Evolutionary conservation across 225 moss, liverwort and hornwort genomes (phyloP), one percentile per base, ranked within the genome.

Genomic region (Polytrichum commune): DNA sequence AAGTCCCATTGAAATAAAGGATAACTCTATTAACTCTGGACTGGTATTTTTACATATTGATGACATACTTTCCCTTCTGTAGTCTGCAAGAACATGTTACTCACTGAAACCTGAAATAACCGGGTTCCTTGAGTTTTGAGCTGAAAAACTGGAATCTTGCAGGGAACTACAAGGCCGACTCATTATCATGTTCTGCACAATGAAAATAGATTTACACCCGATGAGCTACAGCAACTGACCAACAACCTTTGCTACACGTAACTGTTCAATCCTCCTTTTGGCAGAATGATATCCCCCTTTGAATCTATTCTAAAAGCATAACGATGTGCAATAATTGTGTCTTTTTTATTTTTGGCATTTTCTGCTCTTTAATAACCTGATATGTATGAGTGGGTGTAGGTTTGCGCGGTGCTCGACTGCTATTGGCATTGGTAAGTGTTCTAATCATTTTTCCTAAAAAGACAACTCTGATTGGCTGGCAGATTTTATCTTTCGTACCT

Each of bases 101-200:
- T 38, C 38, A 38, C 46, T 38, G 13, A 13, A 38, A 38, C 38
- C 38, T 38, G 13, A 38, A 38, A 10, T 13, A 13, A 38, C 38
- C 38, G 2, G 38, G 38, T 38, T 38, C 10, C 38, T 38, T 38
- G 2, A 38, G 38, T 10, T 38, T 38, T 13, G 13, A 38, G 38
- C 38, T 38, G 13, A 38, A 38, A 38, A 38, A 38, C 38, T 46
- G 62, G 27, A 5, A 16, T 30, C 13, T 22, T 28, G n/a, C 83
- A 89, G 89, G 89, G 89, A 55, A 90, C 89, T 0, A 77, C 83
- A 0, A 74, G 89, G 29, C 86, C 89, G 1, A 90, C 89, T 5
- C 89, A 90, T 64, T 90, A 90, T 64, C 89, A 90, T 61, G 84
- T 90, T 3, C 66, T 90, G 27, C 82, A 84, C 23, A 86, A 90